A percentile compares a stretch with the other conserved stretches of the same genome.
These are phyloP conservation scores for Clitopilus passeckerianus DNA, from an alignment of 768 basidiomycete genomes.

Conservation along the genomic window DNA sequence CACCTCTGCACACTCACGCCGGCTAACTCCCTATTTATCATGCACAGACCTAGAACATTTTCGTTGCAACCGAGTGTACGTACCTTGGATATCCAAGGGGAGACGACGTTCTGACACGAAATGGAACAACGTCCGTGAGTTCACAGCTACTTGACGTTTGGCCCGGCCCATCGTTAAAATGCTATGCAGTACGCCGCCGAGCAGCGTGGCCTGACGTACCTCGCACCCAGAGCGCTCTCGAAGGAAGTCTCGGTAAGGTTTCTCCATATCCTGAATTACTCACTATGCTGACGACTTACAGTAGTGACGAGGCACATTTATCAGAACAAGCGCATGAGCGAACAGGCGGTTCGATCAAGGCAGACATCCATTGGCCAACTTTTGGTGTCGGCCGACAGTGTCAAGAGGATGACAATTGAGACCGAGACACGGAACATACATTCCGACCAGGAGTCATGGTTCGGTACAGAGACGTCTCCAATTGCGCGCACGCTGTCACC, in stretches of 20 bases:
- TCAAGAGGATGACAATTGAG: slow-evolving; percentile 5
- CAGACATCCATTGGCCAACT: slow-evolving; percentile 19
- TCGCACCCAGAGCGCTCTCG: not conserved
- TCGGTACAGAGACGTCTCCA: slow-evolving; percentile 14
- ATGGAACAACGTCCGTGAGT: slow-evolving; percentile 27
- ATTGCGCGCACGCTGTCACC: slow-evolving; percentile 23
- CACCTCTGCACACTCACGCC: not conserved
- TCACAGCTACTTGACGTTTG: not conserved
- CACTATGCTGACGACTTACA: not conserved
- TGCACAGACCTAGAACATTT: slow-evolving; percentile 34
- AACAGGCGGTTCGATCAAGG: slow-evolving; percentile 10
- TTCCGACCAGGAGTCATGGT: slow-evolving; percentile 15
- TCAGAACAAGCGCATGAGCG: slow-evolving; percentile 17
- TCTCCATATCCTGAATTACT: not conserved
- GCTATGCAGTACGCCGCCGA: not conserved
- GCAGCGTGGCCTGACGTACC: slow-evolving; percentile 3
- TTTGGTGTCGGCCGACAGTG: slow-evolving; percentile 4
- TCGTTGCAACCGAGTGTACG: slow-evolving; percentile 39
- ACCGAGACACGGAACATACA: slow-evolving; percentile 9
- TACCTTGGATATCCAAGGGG: slow-evolving; percentile 43
- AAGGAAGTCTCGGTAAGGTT: not conserved
- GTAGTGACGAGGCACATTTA: slow-evolving; percentile 17
- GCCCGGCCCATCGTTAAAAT: no score
- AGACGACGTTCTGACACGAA: slow-evolving; percentile 25
- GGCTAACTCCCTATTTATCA: no score